A percentile compares a stretch with the other conserved stretches of the same genome.
Conservation (phyloP, 768 basidiomycete genomes). For the Cystobasidium ongulense region DNA sequence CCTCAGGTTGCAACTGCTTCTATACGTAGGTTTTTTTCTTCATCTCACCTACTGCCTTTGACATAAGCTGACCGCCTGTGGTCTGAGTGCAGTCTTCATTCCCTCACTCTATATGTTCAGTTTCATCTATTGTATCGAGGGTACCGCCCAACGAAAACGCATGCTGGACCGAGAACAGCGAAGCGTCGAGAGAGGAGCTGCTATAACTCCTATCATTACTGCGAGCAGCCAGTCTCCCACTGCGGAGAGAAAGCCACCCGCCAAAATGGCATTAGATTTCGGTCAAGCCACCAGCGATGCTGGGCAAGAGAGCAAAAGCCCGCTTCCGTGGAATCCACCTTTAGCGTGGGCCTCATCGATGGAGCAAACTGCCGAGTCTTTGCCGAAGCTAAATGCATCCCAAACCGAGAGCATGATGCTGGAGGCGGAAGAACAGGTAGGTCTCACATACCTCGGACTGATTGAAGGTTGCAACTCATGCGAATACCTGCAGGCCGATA, state of each 20-base stretch:
- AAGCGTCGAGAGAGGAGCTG: background rate
- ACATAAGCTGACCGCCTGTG: background rate
- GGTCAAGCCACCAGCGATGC: background rate
- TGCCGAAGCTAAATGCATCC: background rate
- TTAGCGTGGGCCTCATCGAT: background rate
- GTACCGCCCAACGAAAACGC: background rate
- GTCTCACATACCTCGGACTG: no score
- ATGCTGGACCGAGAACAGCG: background rate
- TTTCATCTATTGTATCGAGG: constrained; percentile 4
- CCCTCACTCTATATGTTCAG: background rate
- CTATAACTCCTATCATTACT: background rate
- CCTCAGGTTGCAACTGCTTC: background rate
- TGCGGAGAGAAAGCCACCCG: background rate
- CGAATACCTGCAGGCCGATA: no score
- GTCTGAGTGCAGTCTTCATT: background rate
- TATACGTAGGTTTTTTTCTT: background rate
- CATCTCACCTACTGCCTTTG: background rate
- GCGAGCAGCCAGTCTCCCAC: background rate
- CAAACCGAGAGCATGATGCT: background rate
- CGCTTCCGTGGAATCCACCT: background rate
- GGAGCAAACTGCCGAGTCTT: background rate
- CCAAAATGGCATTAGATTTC: background rate
- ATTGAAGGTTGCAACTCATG: no score
- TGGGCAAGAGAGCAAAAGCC: background rate
- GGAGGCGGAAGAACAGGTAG: background rate